A percentile compares a stretch with the other conserved stretches of the same genome.
These are phyloP conservation scores for Diaporthe australafricana DNA, from an alignment of 2,329 filamentous ascomycete genomes.

Conservation along the genomic window DNA sequence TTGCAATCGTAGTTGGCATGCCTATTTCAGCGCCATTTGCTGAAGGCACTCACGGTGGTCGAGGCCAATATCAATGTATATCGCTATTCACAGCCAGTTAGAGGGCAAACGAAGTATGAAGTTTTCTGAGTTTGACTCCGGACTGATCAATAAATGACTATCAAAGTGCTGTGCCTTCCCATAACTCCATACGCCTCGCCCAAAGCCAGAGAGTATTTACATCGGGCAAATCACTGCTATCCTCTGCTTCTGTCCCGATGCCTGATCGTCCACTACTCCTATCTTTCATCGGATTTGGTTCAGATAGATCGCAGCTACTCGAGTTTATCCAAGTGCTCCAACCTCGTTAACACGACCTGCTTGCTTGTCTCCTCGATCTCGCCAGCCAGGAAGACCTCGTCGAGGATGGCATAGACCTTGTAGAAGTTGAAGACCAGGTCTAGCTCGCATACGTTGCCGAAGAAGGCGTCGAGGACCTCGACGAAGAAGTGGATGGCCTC, in stretches of 20 bases:
- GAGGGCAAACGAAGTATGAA: background rate
- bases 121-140: background rate
- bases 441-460: conserved; percentile 98
- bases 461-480: conserved; percentile 97
- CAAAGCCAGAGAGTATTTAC: conserved; percentile 7
- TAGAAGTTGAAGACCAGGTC: conserved; percentile 88
- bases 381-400: conserved; percentile 96
- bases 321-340: conserved; percentile 96
- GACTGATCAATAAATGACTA: background rate
- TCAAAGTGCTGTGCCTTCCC: background rate
- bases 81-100: background rate
- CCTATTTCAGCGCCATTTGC: background rate
- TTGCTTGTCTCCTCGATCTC: conserved; percentile 99
- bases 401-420: conserved; percentile 96
- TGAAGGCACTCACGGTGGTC: background rate
- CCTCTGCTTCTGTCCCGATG: background rate
- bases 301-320: conserved; percentile 65
- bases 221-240: conserved; percentile 1
- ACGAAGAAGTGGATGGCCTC: conserved; percentile 99
- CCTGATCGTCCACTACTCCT: background rate
- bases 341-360: conserved; percentile 91
- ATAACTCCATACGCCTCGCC: conserved; percentile 37
- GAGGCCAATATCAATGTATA: background rate
- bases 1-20: background rate
- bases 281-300: background rate